Base-by-base conservation (phyloP, 1,284 basidiomycete genomes). In the Ganoderma multipileum region DNA sequence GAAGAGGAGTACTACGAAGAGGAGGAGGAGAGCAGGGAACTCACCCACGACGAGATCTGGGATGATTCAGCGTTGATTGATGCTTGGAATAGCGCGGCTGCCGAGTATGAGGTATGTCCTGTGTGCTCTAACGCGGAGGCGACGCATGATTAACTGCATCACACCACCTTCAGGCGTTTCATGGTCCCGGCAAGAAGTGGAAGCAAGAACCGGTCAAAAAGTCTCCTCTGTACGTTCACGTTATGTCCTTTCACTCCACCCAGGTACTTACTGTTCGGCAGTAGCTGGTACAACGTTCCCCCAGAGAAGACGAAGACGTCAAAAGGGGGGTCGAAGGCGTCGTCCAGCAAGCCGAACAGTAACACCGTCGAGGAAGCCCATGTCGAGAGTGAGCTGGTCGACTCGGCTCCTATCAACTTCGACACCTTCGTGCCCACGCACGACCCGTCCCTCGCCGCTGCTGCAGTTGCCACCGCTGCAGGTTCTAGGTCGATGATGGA, bases 61-160 rank as follows among this genome's bases (percentile, higher is more conserved):
- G 93, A 95, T 73, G 92, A 95, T 76, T 91, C 91, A 52, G 92
- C 91, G 3, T 85, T 95, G 67, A 86, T 94, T 55, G 85, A 91
- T 64, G 93, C 92, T 28, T 94, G 93, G 93, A 86, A 94, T 76
- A 89, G 92, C 68, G 93, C 92, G 23, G 87, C 85, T 71, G 91
- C 91, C 67, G 93, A 94, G 76, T 94, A 94, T 72, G 85, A 91
- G 81, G 89, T 89, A 71, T 55, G 78, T 69, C 23, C 16, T 16
- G 16, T 23, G 18, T n/a, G 6, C 16, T 5, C n/a, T 20, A 0
- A 1, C 16, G 8, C n/a, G 8, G 42, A 4, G 30, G 14, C 8
- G 14, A 3, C 16, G 3, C 38, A 78, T 14, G 23, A 41, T 20
- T 50, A 23, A 47, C 61, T 44, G 38, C 30, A 20, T 57, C 18